Conservation (phyloP, 495 filamentous ascomycete species). For the Lasiosphaeris hirsuta region DNA sequence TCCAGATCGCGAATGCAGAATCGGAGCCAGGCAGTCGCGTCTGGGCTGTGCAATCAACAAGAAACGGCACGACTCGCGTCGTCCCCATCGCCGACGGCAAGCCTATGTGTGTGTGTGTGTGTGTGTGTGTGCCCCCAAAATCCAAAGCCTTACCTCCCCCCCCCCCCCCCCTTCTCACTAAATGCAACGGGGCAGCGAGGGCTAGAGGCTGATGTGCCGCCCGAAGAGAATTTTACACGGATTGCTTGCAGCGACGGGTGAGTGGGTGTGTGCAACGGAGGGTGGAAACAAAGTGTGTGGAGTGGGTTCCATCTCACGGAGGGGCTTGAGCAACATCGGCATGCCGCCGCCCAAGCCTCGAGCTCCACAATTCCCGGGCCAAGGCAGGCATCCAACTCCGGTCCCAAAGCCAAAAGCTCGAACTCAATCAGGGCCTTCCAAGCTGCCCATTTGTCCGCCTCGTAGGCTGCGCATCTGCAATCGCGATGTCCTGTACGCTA, state of each 20-base stretch:
- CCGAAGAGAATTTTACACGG: too few species aligned
- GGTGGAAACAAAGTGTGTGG: neutral
- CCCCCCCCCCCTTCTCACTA: too few species aligned
- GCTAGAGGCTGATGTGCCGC: too few species aligned
- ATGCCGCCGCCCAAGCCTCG: conserved; percentile 1
- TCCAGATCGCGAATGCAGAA: neutral
- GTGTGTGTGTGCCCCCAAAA: too few species aligned
- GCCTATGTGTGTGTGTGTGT: neutral
- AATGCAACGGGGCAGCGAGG: too few species aligned
- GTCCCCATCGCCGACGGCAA: conserved; percentile 1
- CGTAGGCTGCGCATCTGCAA: neutral
- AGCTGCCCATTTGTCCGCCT: neutral
- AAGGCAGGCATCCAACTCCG: neutral
- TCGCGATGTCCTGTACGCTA: neutral
- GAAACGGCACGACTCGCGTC: conserved; percentile 3
- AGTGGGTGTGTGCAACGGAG: neutral
- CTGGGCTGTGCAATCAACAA: neutral
- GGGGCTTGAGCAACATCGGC: conserved; percentile 3
- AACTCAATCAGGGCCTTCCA: too few species aligned
- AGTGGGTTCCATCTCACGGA: conserved; percentile 4
- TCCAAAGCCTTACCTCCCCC: too few species aligned
- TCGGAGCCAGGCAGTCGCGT: neutral
- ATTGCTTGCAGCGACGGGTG: neutral
- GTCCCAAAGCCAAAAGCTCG: neutral
- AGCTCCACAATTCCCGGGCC: conserved; percentile 19